Evolutionary conservation across 768 basidiomycete species (phyloP).

Genomic region (Floccularia luteovirens): DNA sequence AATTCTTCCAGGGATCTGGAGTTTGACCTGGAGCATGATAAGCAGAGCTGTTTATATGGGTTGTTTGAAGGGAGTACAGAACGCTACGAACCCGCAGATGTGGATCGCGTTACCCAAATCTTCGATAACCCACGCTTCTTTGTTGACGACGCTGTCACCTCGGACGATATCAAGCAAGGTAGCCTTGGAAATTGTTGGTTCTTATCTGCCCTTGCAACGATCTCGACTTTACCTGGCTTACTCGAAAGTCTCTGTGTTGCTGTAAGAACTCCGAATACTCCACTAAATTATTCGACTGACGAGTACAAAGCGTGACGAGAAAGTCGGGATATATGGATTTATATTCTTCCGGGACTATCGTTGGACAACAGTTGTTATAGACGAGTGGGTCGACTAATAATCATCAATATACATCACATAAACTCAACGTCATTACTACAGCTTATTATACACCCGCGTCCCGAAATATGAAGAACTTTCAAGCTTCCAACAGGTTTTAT

Average conservation of each 20-base stretch:
- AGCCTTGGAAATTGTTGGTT: conserved; percentile 39
- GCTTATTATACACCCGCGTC: conserved; percentile 31
- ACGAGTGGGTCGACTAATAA: conserved; percentile 24
- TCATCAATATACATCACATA: background rate
- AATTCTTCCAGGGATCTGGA: conserved; percentile 29
- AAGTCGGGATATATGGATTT: conserved; percentile 38
- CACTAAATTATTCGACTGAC: background rate
- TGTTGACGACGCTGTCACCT: conserved; percentile 23
- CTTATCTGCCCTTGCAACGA: conserved; percentile 29
- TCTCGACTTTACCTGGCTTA: conserved; percentile 27
- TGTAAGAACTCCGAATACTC: conserved; percentile 5
- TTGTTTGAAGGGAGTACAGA: background rate
- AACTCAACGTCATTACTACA: conserved; percentile 7
- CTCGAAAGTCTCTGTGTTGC: conserved; percentile 32
- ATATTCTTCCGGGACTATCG: conserved; percentile 33
- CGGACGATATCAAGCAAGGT: conserved; percentile 35
- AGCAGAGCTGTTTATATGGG: conserved; percentile 23
- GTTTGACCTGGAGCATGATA: conserved; percentile 37
- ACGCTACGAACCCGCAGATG: background rate
- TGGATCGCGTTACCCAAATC: conserved; percentile 22
- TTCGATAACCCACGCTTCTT: conserved; percentile 34
- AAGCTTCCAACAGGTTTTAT: conserved; percentile 24
- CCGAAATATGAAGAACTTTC: conserved; percentile 35
- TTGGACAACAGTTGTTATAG: conserved; percentile 38
- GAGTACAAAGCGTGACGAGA: conserved; percentile 23